Evolutionary conservation across 371 early-diverging fungal genomes (phyloP).

Genomic region (Mortierella sp.): DNA sequence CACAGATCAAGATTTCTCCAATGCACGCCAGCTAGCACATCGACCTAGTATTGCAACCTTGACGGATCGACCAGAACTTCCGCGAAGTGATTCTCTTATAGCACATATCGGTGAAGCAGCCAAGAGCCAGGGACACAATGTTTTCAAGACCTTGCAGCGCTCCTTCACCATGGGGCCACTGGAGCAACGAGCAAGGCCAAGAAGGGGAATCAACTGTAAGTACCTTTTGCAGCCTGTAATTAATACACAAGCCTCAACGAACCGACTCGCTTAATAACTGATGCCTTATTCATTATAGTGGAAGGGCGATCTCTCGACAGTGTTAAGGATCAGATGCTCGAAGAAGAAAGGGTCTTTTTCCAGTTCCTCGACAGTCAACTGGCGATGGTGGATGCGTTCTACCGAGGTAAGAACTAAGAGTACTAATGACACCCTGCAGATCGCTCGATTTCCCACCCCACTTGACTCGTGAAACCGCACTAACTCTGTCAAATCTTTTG

Average conservation of each 20-base stretch:
- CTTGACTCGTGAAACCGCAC: neutral
- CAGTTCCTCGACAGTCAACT: constrained; percentile 36
- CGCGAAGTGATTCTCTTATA: constrained; percentile 7
- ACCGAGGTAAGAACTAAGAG: constrained; percentile 23
- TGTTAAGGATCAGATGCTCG: constrained; percentile 53
- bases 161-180: constrained; percentile 12
- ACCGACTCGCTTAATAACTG: neutral
- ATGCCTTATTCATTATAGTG: constrained; percentile 11
- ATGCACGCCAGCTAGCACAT: neutral
- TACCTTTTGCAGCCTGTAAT: neutral
- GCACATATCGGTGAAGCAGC: constrained; percentile 14
- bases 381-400: constrained; percentile 43
- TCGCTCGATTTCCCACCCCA: neutral
- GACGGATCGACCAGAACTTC: neutral
- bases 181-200: neutral
- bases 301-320: constrained; percentile 59
- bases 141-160: constrained; percentile 19
- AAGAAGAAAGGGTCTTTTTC: constrained; percentile 44
- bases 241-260: neutral
- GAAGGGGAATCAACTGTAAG: constrained; percentile 30
- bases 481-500: neutral
- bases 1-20: constrained; percentile 3
- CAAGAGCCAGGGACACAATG: constrained; percentile 13
- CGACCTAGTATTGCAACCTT: neutral
- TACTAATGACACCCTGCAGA: neutral